Conservation (phyloP, 805 yeast species). For the Diddensiella transvaalensis region DNA sequence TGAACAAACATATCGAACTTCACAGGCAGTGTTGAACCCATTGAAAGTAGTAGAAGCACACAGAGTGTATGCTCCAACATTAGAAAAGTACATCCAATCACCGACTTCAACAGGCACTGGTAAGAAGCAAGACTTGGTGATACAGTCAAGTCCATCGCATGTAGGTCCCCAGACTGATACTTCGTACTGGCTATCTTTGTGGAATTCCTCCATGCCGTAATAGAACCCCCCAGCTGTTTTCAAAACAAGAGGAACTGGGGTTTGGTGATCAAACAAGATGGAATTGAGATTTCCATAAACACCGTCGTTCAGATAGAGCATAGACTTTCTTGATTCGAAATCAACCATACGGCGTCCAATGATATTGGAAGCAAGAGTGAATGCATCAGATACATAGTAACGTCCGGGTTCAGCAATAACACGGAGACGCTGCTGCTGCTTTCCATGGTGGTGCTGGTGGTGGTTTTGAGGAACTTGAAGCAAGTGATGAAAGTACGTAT, state of each 20-base stretch:
- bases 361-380: constrained; percentile 77
- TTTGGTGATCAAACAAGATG: constrained; percentile 86
- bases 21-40: constrained; percentile 68
- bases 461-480: too few relatives aligned
- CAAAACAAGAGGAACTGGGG: constrained; percentile 65
- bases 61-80: constrained; percentile 87
- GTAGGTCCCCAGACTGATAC: constrained; percentile 96
- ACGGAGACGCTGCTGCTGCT: constrained; percentile 25
- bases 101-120: constrained; percentile 68
- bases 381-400: constrained; percentile 78
- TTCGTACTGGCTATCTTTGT: constrained; percentile 15
- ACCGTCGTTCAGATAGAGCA: constrained; percentile 91
- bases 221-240: constrained; percentile 49
- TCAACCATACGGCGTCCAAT: constrained; percentile 65
- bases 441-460: background rate
- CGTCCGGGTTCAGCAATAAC: constrained; percentile 95
- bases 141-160: constrained; percentile 93
- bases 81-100: constrained; percentile 85
- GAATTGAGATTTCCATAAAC: constrained; percentile 95
- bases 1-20: constrained; percentile 61
- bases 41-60: constrained; percentile 92
- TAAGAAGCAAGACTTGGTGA: constrained; percentile 50
- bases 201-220: constrained; percentile 28
- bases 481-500: constrained; percentile 43
- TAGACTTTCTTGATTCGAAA: constrained; percentile 42